Base-by-base conservation (phyloP, 176 grass and related monocot species). In the Cenchrus fungigraminus region DNA sequence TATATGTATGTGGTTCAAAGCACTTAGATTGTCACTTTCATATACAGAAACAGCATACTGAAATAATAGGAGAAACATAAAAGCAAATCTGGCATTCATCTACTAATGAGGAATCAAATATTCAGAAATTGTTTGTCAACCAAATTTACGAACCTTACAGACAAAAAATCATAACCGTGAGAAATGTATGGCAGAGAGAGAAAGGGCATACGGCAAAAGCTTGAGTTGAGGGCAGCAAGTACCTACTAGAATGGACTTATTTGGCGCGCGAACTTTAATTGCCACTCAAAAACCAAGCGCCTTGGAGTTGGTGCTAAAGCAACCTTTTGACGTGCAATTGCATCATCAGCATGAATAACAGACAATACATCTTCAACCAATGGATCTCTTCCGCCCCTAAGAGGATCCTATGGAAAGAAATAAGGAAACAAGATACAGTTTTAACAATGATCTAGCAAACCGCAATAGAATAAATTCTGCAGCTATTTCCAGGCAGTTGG, bases 381-480 rank as follows among this genome's bases (percentile, higher is more conserved):
- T 59, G 91, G 88, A 89, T 99, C 97, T 79, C 90, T 99, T 87
- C 97, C 97, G 57, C 97, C 97, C 77, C 93, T 94, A 84, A 99
- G 91, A 86, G 93, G 97, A 80, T 99, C 97, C 97, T 99, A 57
- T 47, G 51, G 77, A 37, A 81, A 86, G 15, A 68, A 43, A 71
- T 13, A 59, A 82, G 68, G 25, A 71, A 82, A 82, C 0, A 78
- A 69, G 75, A 70, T 84, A 84, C 17, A 79, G 12, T 67, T 83
- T 49, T 67, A 78, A 83, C 34, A 81, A 16, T n/a, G 55, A 56
- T 82, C n/a, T 53, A 81, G 22, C 47, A 52, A 42, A 19, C 40
- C 49, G 79, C n/a, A 68, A 59, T 2, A 70, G 0, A 80, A 84
- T 22, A 68, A 60, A 72, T 78, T 90, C 12, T 62, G 57, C 52